Percentiles rank a stretch among this genome's conserved stretches.
Conservation (phyloP, 805 yeast genomes). For the Spathaspora arborariae region DNA sequence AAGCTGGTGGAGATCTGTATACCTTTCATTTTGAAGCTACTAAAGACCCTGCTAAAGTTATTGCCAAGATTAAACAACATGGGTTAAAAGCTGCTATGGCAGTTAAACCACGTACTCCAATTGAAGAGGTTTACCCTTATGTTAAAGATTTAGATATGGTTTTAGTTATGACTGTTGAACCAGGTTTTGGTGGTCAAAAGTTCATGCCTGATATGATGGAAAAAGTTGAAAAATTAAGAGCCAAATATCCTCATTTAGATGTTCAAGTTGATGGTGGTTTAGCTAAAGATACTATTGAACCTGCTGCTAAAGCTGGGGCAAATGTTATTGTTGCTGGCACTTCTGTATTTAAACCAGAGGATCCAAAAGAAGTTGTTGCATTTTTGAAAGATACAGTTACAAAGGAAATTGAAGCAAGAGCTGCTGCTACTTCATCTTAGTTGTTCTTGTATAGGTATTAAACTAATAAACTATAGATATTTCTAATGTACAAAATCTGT, state of each 20-base stretch:
- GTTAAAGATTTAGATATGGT: slow-evolving; percentile 86
- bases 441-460: not conserved
- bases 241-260: slow-evolving; percentile 70
- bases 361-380: slow-evolving; percentile 72
- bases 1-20: slow-evolving; percentile 93
- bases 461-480: not conserved
- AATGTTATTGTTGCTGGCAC: slow-evolving; percentile 98
- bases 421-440: slow-evolving; percentile 21
- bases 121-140: slow-evolving; percentile 72
- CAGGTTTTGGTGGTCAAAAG: slow-evolving; percentile 98
- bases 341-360: slow-evolving; percentile 79
- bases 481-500: slow-evolving; percentile 3
- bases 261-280: slow-evolving; percentile 97
- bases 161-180: slow-evolving; percentile 97
- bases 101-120: slow-evolving; percentile 88
- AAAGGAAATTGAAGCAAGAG: slow-evolving; percentile 42
- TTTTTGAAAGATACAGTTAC: slow-evolving; percentile 63
- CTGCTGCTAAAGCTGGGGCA: slow-evolving; percentile 96
- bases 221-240: slow-evolving; percentile 76
- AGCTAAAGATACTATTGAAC: slow-evolving; percentile 77
- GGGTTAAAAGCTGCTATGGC: slow-evolving; percentile 97
- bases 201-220: slow-evolving; percentile 97
- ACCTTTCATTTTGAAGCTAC: slow-evolving; percentile 96
- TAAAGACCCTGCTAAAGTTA: slow-evolving; percentile 67
- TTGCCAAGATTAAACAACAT: slow-evolving; percentile 65